phyloP scores from a whole-genome alignment of 352 stramenopile genomes.

The Phytophthora sp. region DNA sequence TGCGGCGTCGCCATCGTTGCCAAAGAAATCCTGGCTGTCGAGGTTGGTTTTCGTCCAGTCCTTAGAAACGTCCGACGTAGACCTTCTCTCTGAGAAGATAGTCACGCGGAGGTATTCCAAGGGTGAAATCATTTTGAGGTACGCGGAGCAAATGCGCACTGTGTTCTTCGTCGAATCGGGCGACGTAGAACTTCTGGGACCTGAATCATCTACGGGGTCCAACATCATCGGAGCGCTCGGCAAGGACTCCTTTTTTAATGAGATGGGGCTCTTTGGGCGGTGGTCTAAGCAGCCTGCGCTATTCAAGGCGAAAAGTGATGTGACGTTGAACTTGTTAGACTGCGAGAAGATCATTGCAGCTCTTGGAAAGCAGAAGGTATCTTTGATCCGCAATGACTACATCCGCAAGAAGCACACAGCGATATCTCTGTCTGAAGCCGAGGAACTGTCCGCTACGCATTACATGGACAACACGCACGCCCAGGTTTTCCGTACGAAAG shows the following conservation, averaged over 20 bases:
- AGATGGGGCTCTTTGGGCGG: conserved; percentile 56
- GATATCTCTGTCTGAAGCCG: neutral
- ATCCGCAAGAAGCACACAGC: conserved; percentile 39
- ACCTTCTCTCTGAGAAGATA: conserved; percentile 11
- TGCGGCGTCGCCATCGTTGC: neutral
- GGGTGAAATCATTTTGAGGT: conserved; percentile 44
- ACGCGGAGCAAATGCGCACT: conserved; percentile 47
- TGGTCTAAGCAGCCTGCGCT: conserved; percentile 47
- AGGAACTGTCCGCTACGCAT: conserved; percentile 11
- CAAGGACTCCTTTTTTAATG: conserved; percentile 47
- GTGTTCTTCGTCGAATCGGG: conserved; percentile 58
- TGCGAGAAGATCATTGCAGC: conserved; percentile 38
- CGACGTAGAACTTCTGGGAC: conserved; percentile 48
- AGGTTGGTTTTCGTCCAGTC: conserved; percentile 26
- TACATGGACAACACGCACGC: conserved; percentile 46
- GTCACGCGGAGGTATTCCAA: conserved; percentile 29
- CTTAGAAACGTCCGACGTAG: conserved; percentile 10
- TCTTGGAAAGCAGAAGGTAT: conserved; percentile 41
- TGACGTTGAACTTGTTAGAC: conserved; percentile 49
- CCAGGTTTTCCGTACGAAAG: conserved; percentile 59
- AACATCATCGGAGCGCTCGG: conserved; percentile 38
- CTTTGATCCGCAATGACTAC: conserved; percentile 42
- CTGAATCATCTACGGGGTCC: conserved; percentile 46
- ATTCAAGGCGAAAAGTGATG: conserved; percentile 43
- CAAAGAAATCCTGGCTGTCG: conserved; percentile 23